phyloP scores from a whole-genome alignment of 2,329 filamentous ascomycete genomes.

The Arthrocladium fulminans region DNA sequence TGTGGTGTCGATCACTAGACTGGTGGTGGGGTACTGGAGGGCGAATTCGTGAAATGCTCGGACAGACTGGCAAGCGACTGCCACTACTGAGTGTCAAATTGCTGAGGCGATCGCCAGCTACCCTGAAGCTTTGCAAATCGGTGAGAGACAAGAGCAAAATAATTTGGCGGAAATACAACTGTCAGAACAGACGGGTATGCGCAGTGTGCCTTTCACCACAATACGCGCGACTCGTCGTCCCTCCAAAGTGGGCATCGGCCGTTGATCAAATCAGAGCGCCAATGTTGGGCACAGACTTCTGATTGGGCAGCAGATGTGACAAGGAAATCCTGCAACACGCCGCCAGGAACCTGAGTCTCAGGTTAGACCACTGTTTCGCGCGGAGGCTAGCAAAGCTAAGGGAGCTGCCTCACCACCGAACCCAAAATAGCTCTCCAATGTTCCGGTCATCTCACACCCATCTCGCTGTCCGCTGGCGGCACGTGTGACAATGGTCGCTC shows the following conservation, averaged over 20 bases:
- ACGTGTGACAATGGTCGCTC: too few relatives aligned
- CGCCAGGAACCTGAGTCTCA: background rate
- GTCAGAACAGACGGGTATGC: background rate
- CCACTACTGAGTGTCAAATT: too few relatives aligned
- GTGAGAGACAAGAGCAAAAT: background rate
- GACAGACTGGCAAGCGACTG: background rate
- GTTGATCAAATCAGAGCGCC: conserved; percentile 1
- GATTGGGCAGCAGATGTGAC: conserved; percentile 5
- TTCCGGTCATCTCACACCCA: background rate
- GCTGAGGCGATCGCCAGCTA: background rate
- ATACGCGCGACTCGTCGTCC: background rate
- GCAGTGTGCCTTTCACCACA: background rate
- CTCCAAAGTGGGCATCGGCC: background rate
- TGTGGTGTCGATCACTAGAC: too few relatives aligned
- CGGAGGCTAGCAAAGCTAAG: conserved; percentile 3
- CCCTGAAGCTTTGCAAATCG: background rate
- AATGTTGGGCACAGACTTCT: background rate
- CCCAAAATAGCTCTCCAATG: conserved; percentile 2
- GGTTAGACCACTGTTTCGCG: conserved; percentile 4
- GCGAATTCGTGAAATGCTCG: background rate
- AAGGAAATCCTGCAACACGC: too few relatives aligned
- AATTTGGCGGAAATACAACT: background rate
- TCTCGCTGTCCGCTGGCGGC: too few relatives aligned
- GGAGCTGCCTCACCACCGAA: background rate
- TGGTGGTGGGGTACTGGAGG: background rate